Percentiles rank a stretch among this genome's conserved stretches.
Evolutionary conservation across 2,329 filamentous ascomycete genomes (phyloP).

Genomic region (Botrytis byssoidea): DNA sequence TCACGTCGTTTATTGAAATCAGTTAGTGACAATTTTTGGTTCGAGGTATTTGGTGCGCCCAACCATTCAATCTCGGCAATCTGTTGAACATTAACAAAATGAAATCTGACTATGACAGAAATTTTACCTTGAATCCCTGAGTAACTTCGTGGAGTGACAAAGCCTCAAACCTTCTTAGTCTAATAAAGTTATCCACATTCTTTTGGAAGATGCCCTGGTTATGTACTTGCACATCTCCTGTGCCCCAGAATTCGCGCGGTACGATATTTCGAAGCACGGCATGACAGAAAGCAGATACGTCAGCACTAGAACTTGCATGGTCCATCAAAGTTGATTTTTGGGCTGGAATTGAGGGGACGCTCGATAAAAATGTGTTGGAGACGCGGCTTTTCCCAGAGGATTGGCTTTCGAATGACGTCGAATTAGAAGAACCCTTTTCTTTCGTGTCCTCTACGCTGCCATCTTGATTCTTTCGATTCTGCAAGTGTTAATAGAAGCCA

Average conservation of each 20-base stretch:
- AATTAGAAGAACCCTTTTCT: slow-evolving; percentile 29
- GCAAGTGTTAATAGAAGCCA: slow-evolving; percentile 20
- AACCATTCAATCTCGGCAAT: slow-evolving; percentile 73
- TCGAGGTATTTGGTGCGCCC: slow-evolving; percentile 48
- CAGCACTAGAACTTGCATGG: slow-evolving; percentile 62
- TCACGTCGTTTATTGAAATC: slow-evolving; percentile 76
- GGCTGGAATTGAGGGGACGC: slow-evolving; percentile 39
- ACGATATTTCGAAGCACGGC: slow-evolving; percentile 71
- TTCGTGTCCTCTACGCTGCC: background rate
- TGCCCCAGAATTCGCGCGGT: slow-evolving; percentile 73
- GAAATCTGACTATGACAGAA: background rate
- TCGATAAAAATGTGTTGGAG: slow-evolving; percentile 21
- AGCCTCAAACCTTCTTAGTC: slow-evolving; percentile 75
- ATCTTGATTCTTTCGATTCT: slow-evolving; percentile 20
- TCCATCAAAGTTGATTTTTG: slow-evolving; percentile 51
- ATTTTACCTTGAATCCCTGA: slow-evolving; percentile 69
- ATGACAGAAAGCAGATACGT: slow-evolving; percentile 84
- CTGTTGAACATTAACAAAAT: slow-evolving; percentile 43
- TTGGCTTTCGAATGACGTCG: slow-evolving; percentile 32
- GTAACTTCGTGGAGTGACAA: slow-evolving; percentile 75
- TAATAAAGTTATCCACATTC: slow-evolving; percentile 75
- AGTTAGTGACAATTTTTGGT: slow-evolving; percentile 61
- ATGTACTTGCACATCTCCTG: slow-evolving; percentile 48
- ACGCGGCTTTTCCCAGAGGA: slow-evolving; percentile 7
- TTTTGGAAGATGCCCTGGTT: slow-evolving; percentile 64